These are phyloP conservation scores for Jamesozyma jinghongensis DNA, from an alignment of 805 yeast species.

Conservation along the genomic window DNA sequence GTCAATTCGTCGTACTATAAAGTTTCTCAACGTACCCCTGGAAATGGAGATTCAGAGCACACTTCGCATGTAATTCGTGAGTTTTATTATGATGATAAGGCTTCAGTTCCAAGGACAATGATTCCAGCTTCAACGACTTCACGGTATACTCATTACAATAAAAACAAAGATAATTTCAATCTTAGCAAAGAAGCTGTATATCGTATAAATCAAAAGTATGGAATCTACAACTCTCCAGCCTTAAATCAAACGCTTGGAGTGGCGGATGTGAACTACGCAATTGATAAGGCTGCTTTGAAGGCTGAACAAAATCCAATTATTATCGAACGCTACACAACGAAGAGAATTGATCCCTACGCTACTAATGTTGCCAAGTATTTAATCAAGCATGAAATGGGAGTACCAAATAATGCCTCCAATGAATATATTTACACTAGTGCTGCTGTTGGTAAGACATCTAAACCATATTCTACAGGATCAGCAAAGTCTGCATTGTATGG, in stretches of 20 bases:
- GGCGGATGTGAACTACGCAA: conserved; percentile 43
- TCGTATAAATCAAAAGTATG: conserved; percentile 62
- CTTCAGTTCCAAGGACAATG: conserved; percentile 1
- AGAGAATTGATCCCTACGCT: conserved; percentile 21
- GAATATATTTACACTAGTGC: background rate
- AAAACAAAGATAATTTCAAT: conserved; percentile 33
- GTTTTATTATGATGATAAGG: background rate
- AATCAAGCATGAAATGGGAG: conserved; percentile 21
- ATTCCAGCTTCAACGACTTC: background rate
- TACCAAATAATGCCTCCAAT: background rate
- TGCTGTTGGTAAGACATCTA: background rate
- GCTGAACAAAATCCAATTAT: conserved; percentile 36
- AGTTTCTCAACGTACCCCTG: background rate
- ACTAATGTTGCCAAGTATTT: conserved; percentile 32
- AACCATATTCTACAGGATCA: background rate
- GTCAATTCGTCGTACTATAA: background rate
- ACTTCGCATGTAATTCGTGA: background rate
- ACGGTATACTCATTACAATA: background rate
- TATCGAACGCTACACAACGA: conserved; percentile 1
- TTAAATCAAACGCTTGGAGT: conserved; percentile 46
- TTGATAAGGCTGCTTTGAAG: conserved; percentile 67
- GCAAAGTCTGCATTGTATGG: background rate
- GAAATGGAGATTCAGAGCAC: too few species aligned
- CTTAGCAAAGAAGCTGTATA: conserved; percentile 67
- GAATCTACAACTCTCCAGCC: conserved; percentile 47